phyloP scores from a whole-genome alignment of 192 early-diverging fungal species.

The Obelidium mucronatum region DNA sequence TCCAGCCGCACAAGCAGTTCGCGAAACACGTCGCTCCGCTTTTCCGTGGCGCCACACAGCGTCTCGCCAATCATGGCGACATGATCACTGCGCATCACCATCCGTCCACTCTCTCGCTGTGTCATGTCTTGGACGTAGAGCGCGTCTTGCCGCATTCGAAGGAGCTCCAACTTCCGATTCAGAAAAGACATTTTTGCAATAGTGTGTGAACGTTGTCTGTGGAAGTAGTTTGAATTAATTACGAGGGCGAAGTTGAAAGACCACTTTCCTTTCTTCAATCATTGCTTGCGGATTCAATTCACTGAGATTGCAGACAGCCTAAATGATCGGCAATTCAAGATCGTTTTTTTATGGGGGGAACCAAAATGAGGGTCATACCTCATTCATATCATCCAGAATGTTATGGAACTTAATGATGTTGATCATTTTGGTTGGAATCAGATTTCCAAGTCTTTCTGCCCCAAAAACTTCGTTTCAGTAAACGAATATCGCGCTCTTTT shows the following conservation, averaged over 20 bases:
- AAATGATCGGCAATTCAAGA: no score
- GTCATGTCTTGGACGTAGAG: constrained; percentile 2
- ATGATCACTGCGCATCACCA: background rate
- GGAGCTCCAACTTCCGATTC: constrained; percentile 2
- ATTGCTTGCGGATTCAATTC: background rate
- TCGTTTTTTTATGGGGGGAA: no score
- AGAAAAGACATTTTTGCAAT: background rate
- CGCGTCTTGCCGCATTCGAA: background rate
- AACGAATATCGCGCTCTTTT: background rate
- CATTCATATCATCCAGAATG: background rate
- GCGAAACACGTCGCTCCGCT: no score
- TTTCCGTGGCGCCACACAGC: no score
- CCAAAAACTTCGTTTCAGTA: background rate
- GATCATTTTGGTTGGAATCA: background rate
- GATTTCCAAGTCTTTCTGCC: background rate
- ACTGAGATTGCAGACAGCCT: background rate
- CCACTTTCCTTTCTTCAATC: background rate
- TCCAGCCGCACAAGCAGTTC: no score
- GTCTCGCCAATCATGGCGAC: background rate
- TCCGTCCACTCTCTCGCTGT: background rate
- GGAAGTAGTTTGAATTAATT: background rate
- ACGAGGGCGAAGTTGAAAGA: background rate
- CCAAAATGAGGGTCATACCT: no score
- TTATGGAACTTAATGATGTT: background rate
- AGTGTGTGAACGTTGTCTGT: background rate